These are phyloP conservation scores for Parascedosporium putredinis DNA, from an alignment of 2,329 filamentous ascomycete genomes.

Conservation along the genomic window DNA sequence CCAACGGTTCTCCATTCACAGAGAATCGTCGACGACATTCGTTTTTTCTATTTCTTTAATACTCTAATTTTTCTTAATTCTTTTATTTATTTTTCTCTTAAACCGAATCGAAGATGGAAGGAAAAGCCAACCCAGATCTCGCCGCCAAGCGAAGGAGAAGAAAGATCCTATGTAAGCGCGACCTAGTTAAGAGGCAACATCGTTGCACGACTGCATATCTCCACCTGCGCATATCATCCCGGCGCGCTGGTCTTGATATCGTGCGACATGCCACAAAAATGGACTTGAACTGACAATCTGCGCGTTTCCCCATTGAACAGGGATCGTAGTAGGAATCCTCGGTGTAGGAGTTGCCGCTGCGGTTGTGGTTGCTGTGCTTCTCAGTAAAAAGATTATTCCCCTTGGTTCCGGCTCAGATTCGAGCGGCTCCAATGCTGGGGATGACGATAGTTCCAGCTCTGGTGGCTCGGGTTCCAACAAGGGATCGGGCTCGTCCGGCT, in stretches of 20 bases:
- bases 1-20: not conserved
- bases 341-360: not conserved
- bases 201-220: too few species aligned
- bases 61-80: not conserved
- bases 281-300: too few species aligned
- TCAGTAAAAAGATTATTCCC: conserved; percentile 4
- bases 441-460: not conserved
- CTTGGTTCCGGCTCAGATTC: not conserved
- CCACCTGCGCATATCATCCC: too few species aligned
- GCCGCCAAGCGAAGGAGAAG: not conserved
- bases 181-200: too few species aligned
- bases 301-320: not conserved
- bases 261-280: too few species aligned
- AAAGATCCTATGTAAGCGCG: conserved; percentile 2
- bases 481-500: not conserved
- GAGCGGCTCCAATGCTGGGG: not conserved
- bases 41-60: not conserved
- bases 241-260: too few species aligned
- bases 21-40: not conserved
- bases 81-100: not conserved
- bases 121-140: not conserved
- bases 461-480: not conserved
- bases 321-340: not conserved
- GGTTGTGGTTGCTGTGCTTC: not conserved
- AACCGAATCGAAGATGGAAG: not conserved